These are phyloP conservation scores for Elsinoe australis DNA, from an alignment of 2,329 filamentous ascomycete genomes.

Conservation along the genomic window DNA sequence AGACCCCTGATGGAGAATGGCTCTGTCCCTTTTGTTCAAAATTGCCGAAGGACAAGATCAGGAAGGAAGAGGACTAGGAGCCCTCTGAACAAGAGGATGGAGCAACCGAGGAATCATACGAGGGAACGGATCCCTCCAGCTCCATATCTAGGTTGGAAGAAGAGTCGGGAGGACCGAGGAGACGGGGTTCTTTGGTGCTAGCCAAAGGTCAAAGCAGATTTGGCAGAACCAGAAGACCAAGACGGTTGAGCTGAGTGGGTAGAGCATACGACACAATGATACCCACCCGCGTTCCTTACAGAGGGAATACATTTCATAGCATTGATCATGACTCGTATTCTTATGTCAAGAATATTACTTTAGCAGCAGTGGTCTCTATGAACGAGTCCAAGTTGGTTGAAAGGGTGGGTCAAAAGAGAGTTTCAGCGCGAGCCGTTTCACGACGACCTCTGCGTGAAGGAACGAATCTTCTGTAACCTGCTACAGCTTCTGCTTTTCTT, in stretches of 20 bases:
- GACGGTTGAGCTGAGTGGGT: not conserved
- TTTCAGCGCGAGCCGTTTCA: too few relatives aligned
- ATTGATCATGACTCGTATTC: too few relatives aligned
- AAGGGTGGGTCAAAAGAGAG: too few relatives aligned
- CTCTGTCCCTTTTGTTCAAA: conserved; percentile 38
- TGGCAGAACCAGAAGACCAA: not conserved
- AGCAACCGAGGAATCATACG: not conserved
- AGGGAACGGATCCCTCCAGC: not conserved
- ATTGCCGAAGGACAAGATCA: conserved; percentile 34
- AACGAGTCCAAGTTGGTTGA: too few relatives aligned
- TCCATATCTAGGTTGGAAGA: not conserved
- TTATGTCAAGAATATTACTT: too few relatives aligned
- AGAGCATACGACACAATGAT: not conserved
- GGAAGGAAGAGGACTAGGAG: conserved; percentile 27
- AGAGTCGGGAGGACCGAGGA: too few relatives aligned
- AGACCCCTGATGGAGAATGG: conserved; percentile 45
- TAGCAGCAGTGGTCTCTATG: too few relatives aligned
- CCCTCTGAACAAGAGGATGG: not conserved
- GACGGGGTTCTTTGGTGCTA: too few relatives aligned
- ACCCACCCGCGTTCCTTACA: conserved; percentile 1
- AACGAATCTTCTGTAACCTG: too few relatives aligned
- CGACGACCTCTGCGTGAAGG: too few relatives aligned
- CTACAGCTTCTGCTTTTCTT: too few relatives aligned
- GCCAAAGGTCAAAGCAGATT: too few relatives aligned
- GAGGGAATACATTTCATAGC: not conserved